Conservation (phyloP, 805 yeast genomes). For the Wickerhamiella azymoides region DNA sequence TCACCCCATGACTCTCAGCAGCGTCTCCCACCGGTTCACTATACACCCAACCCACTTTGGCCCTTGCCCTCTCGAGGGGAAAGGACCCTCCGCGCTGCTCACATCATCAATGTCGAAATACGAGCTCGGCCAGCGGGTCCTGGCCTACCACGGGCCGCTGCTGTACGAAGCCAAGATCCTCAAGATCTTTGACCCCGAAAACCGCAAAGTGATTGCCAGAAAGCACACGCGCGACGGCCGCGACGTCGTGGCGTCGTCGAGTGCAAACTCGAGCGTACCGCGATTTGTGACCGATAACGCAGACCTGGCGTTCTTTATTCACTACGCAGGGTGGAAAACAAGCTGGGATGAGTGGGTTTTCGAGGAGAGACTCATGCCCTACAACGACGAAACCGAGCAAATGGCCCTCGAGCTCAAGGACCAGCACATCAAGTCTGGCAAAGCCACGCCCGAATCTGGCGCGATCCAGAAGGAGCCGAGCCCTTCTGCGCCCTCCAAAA, state of each 20-base stretch:
- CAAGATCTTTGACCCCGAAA: conserved; percentile 40
- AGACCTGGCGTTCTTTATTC: conserved; percentile 48
- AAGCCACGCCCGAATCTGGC: conserved; percentile 10
- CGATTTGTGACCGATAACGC: conserved; percentile 28
- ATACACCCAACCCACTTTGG: too few relatives aligned
- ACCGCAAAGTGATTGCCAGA: conserved; percentile 5
- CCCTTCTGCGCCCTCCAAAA: neutral
- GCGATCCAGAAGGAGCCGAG: neutral
- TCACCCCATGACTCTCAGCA: too few relatives aligned
- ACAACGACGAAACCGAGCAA: conserved; percentile 51
- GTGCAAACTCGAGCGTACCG: conserved; percentile 7
- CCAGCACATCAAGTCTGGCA: conserved; percentile 9
- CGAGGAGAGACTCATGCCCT: conserved; percentile 49
- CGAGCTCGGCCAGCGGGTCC: conserved; percentile 28
- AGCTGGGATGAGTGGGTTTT: conserved; percentile 97
- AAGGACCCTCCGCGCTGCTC: neutral
- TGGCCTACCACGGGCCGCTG: conserved; percentile 85
- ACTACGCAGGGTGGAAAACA: conserved; percentile 90
- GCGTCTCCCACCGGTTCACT: too few relatives aligned
- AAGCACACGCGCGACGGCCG: conserved; percentile 14
- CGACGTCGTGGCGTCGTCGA: conserved; percentile 1
- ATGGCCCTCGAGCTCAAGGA: conserved; percentile 41
- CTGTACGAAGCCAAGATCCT: conserved; percentile 77
- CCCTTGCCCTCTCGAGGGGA: too few relatives aligned
- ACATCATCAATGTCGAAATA: conserved; percentile 1